These are phyloP conservation scores for Pseudozyma thailandica DNA, from an alignment of 1,284 basidiomycete species.

Conservation along the genomic window DNA sequence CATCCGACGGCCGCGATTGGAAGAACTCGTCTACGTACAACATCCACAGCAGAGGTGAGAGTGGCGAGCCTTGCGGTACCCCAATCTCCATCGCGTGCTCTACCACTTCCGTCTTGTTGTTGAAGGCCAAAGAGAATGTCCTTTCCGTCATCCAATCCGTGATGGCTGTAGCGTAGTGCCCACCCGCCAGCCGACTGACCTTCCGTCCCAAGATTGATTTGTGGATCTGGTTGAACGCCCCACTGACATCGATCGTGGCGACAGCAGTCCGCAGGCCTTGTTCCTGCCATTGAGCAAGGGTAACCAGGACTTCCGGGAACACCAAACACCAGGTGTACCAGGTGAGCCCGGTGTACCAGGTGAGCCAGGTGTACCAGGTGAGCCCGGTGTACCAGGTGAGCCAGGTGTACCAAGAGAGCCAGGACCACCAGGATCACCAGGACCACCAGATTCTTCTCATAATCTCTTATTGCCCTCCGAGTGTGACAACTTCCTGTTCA, in stretches of 20 bases:
- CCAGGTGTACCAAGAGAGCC: too few species aligned
- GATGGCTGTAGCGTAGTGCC: neutral
- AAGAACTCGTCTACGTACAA: neutral
- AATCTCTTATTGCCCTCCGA: too few species aligned
- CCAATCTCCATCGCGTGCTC: neutral
- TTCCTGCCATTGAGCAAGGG: too few species aligned
- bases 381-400: too few species aligned
- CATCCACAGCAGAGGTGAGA: neutral
- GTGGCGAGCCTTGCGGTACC: neutral
- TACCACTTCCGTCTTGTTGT: neutral
- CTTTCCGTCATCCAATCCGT: neutral
- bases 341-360: too few species aligned
- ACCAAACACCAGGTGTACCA: too few species aligned
- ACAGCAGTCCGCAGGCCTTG: too few species aligned
- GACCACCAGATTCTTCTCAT: too few species aligned
- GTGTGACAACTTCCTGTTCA: too few species aligned
- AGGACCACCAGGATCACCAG: too few species aligned
- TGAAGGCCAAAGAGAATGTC: neutral
- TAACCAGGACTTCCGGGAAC: too few species aligned
- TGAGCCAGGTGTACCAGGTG: too few species aligned
- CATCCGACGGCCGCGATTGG: neutral
- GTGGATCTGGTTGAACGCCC: neutral
- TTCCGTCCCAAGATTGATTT: neutral
- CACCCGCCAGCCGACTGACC: neutral
- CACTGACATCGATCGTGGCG: conserved; percentile 1